Percentiles rank a stretch among this genome's conserved stretches.
Evolutionary conservation across 805 yeast species (phyloP).

Genomic region (Yamadazyma ubonensis): DNA sequence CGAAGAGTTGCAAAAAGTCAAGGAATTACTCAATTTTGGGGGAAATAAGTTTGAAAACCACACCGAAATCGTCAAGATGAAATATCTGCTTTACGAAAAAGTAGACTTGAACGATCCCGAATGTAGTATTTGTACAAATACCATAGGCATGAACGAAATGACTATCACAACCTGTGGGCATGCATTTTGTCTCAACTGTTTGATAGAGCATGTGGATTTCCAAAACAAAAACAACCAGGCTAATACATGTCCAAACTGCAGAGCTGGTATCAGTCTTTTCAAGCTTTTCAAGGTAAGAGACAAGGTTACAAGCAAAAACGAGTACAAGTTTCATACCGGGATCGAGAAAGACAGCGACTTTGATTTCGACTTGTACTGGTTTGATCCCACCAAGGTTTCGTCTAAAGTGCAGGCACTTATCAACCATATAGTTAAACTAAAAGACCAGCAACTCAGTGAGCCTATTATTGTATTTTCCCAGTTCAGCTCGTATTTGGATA

Average conservation of each 20-base stretch:
- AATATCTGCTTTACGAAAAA: conserved; percentile 28
- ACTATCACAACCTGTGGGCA: conserved; percentile 80
- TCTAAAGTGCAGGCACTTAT: conserved; percentile 72
- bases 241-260: conserved; percentile 75
- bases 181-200: conserved; percentile 69
- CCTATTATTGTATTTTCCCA: conserved; percentile 90
- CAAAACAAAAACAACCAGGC: conserved; percentile 48
- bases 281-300: conserved; percentile 46
- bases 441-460: conserved; percentile 58
- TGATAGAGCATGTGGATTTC: conserved; percentile 71
- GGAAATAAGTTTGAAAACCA: conserved; percentile 18
- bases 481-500: conserved; percentile 77
- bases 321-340: conserved; percentile 29
- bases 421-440: conserved; percentile 53
- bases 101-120: conserved; percentile 46
- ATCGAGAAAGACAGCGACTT: conserved; percentile 24
- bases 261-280: conserved; percentile 51
- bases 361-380: conserved; percentile 37
- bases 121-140: conserved; percentile 82
- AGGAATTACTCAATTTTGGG: conserved; percentile 9
- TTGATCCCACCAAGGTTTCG: conserved; percentile 56
- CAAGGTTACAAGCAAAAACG: conserved; percentile 23
- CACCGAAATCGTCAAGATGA: conserved; percentile 22
- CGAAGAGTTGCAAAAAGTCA: conserved; percentile 12
- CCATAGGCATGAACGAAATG: conserved; percentile 52